Percentiles rank a stretch among this genome's conserved stretches.
Conservation (phyloP, 2,329 filamentous ascomycete species). For the Purpureocillium takamizusanense region DNA sequence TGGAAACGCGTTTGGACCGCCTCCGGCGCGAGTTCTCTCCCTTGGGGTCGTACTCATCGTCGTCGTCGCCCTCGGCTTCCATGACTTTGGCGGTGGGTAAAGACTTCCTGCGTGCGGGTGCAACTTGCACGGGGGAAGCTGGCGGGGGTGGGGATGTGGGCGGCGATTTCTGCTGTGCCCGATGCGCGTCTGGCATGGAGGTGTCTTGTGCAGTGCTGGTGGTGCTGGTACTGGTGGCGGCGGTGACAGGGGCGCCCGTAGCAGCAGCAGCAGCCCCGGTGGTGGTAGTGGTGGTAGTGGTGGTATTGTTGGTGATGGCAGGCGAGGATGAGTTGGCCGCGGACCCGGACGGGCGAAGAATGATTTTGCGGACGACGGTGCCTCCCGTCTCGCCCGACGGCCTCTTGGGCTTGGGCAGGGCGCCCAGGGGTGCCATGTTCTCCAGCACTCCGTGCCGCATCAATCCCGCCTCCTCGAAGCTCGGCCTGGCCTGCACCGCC, state of each 20-base stretch:
- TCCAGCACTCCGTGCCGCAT: slow-evolving; percentile 67
- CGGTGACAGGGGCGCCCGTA: slow-evolving; percentile 15
- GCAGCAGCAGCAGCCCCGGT: background rate
- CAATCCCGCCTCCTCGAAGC: slow-evolving; percentile 71
- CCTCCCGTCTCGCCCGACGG: slow-evolving; percentile 16
- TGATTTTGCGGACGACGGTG: slow-evolving; percentile 31
- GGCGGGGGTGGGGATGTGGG: slow-evolving; percentile 7
- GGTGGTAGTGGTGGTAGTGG: too few relatives aligned
- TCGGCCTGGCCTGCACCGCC: slow-evolving; percentile 51
- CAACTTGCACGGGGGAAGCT: slow-evolving; percentile 13
- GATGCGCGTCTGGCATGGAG: slow-evolving; percentile 3
- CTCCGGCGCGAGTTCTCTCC: slow-evolving; percentile 19
- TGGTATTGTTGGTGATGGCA: background rate
- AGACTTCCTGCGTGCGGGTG: slow-evolving; percentile 11
- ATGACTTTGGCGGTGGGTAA: slow-evolving; percentile 11
- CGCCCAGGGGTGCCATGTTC: slow-evolving; percentile 75
- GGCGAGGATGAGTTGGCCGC: background rate
- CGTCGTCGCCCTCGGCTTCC: slow-evolving; percentile 28
- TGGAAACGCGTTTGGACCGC: slow-evolving; percentile 21
- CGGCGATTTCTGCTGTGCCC: slow-evolving; percentile 3
- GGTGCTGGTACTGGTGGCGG: too few relatives aligned
- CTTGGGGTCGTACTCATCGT: slow-evolving; percentile 35
- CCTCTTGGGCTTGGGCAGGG: slow-evolving; percentile 52
- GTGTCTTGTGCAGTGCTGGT: background rate
- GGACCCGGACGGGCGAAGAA: slow-evolving; percentile 30